These are phyloP conservation scores for Candida nitratophila DNA, from an alignment of 805 yeast genomes.

Conservation along the genomic window DNA sequence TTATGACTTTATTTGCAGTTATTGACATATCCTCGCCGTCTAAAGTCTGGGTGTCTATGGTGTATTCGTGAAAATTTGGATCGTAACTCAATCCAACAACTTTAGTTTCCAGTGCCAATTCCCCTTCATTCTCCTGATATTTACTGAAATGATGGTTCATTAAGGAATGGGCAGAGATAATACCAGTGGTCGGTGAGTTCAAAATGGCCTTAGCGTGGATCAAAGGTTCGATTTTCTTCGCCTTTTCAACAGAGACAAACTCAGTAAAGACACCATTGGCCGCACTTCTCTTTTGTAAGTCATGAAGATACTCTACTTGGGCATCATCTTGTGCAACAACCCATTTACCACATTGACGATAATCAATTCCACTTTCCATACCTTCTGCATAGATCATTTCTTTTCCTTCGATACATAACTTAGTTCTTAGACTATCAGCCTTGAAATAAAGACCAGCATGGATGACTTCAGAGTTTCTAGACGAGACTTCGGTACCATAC, in stretches of 20 bases:
- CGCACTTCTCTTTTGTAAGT: conserved; percentile 42
- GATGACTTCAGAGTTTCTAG: conserved; percentile 88
- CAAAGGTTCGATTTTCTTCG: conserved; percentile 53
- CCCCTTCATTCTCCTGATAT: conserved; percentile 56
- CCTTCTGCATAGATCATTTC: conserved; percentile 50
- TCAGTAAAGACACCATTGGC: conserved; percentile 52
- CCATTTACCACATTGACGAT: conserved; percentile 73
- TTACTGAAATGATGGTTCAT: conserved; percentile 50
- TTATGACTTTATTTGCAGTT: conserved; percentile 52
- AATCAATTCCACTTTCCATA: conserved; percentile 43
- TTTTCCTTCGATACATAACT: conserved; percentile 72
- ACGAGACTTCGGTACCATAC: conserved; percentile 74
- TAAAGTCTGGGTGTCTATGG: conserved; percentile 21
- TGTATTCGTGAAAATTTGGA: conserved; percentile 20
- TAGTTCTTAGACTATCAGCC: conserved; percentile 53
- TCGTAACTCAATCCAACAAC: conserved; percentile 36
- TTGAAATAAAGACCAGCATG: conserved; percentile 91
- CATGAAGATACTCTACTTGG: conserved; percentile 54
- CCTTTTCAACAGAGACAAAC: conserved; percentile 39
- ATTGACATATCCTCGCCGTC: conserved; percentile 32
- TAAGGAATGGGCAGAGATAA: conserved; percentile 72
- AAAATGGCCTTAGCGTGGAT: conserved; percentile 60
- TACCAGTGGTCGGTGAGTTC: conserved; percentile 79
- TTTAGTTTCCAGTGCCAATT: conserved; percentile 53
- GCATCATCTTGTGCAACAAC: conserved; percentile 70